Evolutionary conservation across 805 yeast species (phyloP).

Genomic region (Zygoascus ofunaensis): DNA sequence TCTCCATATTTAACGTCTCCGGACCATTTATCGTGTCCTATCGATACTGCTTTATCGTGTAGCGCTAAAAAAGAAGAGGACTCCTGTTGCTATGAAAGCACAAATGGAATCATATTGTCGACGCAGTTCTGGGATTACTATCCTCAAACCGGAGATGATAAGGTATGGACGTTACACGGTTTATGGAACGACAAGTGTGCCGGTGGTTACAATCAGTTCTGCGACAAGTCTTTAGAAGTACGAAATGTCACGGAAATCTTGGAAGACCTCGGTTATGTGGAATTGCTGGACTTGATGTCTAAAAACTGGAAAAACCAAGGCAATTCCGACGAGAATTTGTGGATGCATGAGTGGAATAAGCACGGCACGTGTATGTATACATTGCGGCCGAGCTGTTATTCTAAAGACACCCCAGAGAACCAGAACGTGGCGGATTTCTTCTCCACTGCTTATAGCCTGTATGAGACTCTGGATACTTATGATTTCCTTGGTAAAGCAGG

Average conservation of each 20-base stretch:
- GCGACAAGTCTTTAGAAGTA: conserved; percentile 54
- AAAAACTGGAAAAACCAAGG: conserved; percentile 64
- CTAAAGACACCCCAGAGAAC: conserved; percentile 19
- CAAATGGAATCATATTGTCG: conserved; percentile 73
- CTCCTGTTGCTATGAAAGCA: conserved; percentile 76
- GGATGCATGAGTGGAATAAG: conserved; percentile 91
- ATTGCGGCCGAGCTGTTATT: conserved; percentile 62
- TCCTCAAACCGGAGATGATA: conserved; percentile 63
- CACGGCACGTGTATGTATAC: conserved; percentile 91
- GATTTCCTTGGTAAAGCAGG: conserved; percentile 58
- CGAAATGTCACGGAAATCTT: conserved; percentile 41
- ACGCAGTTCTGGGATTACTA: conserved; percentile 91
- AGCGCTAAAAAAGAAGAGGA: conserved; percentile 29
- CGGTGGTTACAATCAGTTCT: conserved; percentile 73
- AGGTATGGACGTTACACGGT: conserved; percentile 74
- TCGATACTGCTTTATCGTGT: conserved; percentile 29
- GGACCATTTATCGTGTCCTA: conserved; percentile 26
- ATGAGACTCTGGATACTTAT: conserved; percentile 54
- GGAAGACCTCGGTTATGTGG: conserved; percentile 33
- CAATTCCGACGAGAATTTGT: conserved; percentile 58
- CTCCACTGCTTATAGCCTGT: conserved; percentile 49
- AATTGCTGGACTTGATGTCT: conserved; percentile 48
- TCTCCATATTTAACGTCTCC: conserved; percentile 11
- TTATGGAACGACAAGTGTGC: conserved; percentile 85
- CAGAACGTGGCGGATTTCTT: conserved; percentile 60